These are phyloP conservation scores for Colletotrichum tofieldiae DNA, from an alignment of 2,329 filamentous ascomycete genomes.

Conservation along the genomic window DNA sequence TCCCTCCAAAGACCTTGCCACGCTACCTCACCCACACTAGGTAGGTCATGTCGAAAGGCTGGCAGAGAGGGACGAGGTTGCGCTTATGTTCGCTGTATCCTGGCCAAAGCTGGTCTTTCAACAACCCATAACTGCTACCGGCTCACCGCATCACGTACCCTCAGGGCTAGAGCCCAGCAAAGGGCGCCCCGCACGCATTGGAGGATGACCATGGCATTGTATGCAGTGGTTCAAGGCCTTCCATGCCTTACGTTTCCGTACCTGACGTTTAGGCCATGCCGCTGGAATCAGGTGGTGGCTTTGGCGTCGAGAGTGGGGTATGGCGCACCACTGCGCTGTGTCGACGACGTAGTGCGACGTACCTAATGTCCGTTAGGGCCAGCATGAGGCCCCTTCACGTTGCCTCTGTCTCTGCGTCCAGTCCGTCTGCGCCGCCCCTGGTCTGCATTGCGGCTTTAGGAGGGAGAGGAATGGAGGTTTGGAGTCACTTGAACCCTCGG, in stretches of 20 bases:
- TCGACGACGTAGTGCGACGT: neutral
- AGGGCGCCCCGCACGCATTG: neutral
- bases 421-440: neutral
- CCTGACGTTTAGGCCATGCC: constrained; percentile 21
- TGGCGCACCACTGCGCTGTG: constrained; percentile 5
- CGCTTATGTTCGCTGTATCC: neutral
- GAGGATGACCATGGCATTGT: constrained; percentile 7
- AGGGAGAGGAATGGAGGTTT: neutral
- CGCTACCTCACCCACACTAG: neutral
- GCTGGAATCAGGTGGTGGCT: constrained; percentile 23
- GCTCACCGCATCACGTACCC: neutral
- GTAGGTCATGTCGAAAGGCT: neutral
- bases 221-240: constrained; percentile 4
- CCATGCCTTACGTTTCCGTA: constrained; percentile 2
- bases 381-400: constrained; percentile 22
- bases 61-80: neutral
- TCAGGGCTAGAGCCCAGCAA: neutral
- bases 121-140: neutral
- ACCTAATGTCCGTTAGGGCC: constrained; percentile 3
- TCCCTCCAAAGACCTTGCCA: neutral
- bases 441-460: neutral
- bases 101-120: neutral
- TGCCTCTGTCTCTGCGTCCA: constrained; percentile 3
- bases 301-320: constrained; percentile 9
- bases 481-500: neutral